Evolutionary conservation across 257 asterid genomes (phyloP).

Genomic region (Eustoma russellianum): DNA sequence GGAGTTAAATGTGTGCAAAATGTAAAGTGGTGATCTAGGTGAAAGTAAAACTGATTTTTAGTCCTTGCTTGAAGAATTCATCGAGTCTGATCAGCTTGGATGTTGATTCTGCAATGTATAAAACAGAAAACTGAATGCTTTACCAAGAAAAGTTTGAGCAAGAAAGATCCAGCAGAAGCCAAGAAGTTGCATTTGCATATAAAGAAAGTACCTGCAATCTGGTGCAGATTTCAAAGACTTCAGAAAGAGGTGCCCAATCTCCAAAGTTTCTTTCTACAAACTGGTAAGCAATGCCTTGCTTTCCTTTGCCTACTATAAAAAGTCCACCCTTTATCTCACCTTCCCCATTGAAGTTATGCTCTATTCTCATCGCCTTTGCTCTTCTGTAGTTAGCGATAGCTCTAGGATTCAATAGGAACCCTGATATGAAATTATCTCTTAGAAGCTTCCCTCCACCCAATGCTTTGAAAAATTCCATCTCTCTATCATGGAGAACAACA

Average conservation of each 20-base stretch:
- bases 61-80: slow-evolving; percentile 6
- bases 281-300: slow-evolving; percentile 69
- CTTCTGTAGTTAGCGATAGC: slow-evolving; percentile 74
- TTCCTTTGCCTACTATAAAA: slow-evolving; percentile 63
- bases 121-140: slow-evolving; percentile 4
- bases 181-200: not conserved
- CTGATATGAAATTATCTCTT: slow-evolving; percentile 69
- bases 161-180: not conserved
- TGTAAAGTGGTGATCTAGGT: not conserved
- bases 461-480: slow-evolving; percentile 61
- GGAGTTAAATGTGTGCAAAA: slow-evolving; percentile 1
- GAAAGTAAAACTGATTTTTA: not conserved
- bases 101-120: slow-evolving; percentile 18
- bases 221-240: slow-evolving; percentile 58
- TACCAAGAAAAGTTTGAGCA: slow-evolving; percentile 1
- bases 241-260: slow-evolving; percentile 82
- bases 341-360: slow-evolving; percentile 68
- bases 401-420: slow-evolving; percentile 67
- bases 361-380: slow-evolving; percentile 55
- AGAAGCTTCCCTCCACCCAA: slow-evolving; percentile 86
- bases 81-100: slow-evolving; percentile 12
- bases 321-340: slow-evolving; percentile 84
- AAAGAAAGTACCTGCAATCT: slow-evolving; percentile 52
- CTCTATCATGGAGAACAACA: slow-evolving; percentile 46
- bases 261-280: slow-evolving; percentile 83